Evolutionary conservation across 192 early-diverging fungal genomes (phyloP).

Genomic region (Pilaira anomala): DNA sequence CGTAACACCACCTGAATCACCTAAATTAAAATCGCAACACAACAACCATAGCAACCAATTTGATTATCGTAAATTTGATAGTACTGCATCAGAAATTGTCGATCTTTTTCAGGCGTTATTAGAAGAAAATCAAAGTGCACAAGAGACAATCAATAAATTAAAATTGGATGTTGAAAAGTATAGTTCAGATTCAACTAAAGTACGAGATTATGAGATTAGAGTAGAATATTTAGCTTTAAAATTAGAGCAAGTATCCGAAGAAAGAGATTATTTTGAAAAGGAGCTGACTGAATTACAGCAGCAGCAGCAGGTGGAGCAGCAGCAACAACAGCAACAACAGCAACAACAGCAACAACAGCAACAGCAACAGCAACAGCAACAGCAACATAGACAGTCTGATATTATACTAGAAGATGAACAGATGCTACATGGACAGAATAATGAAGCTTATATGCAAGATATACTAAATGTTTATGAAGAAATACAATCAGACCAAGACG

Average conservation of each 20-base stretch:
- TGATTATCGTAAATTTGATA: constrained; percentile 2
- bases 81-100: constrained; percentile 12
- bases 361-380: neutral
- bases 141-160: constrained; percentile 18
- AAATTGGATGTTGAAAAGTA: constrained; percentile 19
- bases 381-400: neutral
- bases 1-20: neutral
- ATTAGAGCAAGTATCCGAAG: constrained; percentile 29
- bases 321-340: neutral
- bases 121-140: neutral
- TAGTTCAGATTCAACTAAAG: constrained; percentile 20
- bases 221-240: constrained; percentile 32
- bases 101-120: constrained; percentile 3
- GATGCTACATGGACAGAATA: neutral
- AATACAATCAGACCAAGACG: neutral
- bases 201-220: constrained; percentile 30
- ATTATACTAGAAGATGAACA: neutral
- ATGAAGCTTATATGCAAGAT: constrained; percentile 12
- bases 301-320: neutral
- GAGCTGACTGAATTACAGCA: constrained; percentile 7
- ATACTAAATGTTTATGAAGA: constrained; percentile 29
- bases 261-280: constrained; percentile 23
- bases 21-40: neutral
- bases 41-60: neutral
- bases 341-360: neutral